Evolutionary conservation across 179 eudicot species (phyloP).

Genomic region (Silene coronaria): DNA sequence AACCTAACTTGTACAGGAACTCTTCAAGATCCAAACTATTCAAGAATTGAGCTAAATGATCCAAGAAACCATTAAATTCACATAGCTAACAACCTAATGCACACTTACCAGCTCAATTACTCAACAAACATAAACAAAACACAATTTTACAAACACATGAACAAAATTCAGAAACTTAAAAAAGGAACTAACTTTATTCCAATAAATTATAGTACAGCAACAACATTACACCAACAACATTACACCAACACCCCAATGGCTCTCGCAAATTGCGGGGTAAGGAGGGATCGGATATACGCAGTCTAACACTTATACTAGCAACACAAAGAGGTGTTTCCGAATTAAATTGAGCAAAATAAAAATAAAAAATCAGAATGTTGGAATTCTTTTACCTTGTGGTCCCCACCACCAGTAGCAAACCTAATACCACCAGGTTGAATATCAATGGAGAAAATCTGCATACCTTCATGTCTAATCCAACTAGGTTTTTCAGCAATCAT

Average conservation of each 20-base stretch:
- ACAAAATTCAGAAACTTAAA: background rate
- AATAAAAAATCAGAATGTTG: background rate
- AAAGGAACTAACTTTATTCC: background rate
- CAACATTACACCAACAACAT: background rate
- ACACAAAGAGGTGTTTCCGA: too few species aligned
- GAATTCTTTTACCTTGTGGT: constrained; percentile 68
- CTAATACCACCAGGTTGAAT: constrained; percentile 84
- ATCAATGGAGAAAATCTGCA: constrained; percentile 95
- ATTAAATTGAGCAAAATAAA: background rate
- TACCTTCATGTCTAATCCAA: constrained; percentile 84
- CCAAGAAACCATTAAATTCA: background rate
- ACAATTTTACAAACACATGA: background rate
- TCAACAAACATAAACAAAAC: background rate
- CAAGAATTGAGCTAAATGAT: background rate
- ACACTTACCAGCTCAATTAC: background rate
- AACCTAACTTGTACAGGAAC: background rate
- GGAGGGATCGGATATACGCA: too few species aligned
- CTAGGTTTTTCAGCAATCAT: constrained; percentile 94
- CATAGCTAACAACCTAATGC: background rate
- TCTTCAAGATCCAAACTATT: background rate
- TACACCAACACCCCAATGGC: too few species aligned
- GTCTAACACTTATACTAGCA: too few species aligned
- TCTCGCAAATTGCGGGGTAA: too few species aligned
- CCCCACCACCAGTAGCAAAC: constrained; percentile 99
- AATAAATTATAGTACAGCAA: too few species aligned